phyloP scores from a whole-genome alignment of 495 filamentous ascomycete species.

The Talaromyces adpressus region DNA sequence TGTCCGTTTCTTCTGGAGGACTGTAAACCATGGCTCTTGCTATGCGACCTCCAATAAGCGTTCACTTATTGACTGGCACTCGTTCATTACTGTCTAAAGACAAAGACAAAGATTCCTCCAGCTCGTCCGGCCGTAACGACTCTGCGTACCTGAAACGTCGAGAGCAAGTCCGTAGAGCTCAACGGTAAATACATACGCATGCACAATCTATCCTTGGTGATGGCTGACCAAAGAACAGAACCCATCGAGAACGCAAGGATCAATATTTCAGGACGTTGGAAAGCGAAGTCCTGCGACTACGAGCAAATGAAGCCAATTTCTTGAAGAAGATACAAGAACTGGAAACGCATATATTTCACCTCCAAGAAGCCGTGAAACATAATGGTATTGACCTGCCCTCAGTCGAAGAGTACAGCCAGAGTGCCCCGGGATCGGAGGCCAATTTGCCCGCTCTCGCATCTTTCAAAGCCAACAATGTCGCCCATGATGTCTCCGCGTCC shows the following conservation, averaged over 20 bases:
- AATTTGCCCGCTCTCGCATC: not conserved
- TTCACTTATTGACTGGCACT: not conserved
- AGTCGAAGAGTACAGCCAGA: not conserved
- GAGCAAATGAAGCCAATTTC: slow-evolving; percentile 22
- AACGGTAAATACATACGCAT: not conserved
- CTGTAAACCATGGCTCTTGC: not conserved
- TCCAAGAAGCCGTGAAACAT: slow-evolving; percentile 9
- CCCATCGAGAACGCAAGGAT: slow-evolving; percentile 35
- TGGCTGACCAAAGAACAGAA: not conserved
- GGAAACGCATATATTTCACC: slow-evolving; percentile 10
- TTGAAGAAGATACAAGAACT: slow-evolving; percentile 17
- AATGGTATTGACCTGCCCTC: not conserved
- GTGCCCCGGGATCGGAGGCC: not conserved
- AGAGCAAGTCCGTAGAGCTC: not conserved
- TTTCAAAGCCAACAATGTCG: not conserved
- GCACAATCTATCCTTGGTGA: not conserved
- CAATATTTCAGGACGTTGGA: slow-evolving; percentile 31
- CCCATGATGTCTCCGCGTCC: not conserved
- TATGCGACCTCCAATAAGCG: not conserved
- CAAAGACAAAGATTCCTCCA: not conserved
- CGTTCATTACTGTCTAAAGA: not conserved
- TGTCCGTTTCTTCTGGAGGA: not conserved
- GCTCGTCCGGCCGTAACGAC: not conserved
- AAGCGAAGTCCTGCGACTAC: slow-evolving; percentile 23
- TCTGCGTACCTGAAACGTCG: not conserved